A percentile compares a stretch with the other conserved stretches of the same genome.
These are phyloP conservation scores for Venturia effusa DNA, from an alignment of 2,329 filamentous ascomycete genomes.

Conservation along the genomic window DNA sequence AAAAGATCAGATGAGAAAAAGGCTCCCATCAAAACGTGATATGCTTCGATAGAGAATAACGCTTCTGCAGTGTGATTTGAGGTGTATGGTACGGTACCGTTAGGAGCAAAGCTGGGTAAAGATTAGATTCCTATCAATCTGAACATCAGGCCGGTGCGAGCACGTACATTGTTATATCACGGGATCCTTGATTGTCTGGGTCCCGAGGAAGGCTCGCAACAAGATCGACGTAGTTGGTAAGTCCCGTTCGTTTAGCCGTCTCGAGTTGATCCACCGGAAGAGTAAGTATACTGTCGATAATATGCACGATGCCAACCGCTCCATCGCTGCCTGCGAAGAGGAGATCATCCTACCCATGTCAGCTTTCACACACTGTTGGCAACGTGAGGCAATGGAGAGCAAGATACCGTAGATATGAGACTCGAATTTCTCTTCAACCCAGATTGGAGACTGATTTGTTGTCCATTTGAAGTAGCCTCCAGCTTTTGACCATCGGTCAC, in stretches of 20 bases:
- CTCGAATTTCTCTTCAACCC: not conserved
- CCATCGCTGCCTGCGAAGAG: not conserved
- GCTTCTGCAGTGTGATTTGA: not conserved
- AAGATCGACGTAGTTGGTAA: not conserved
- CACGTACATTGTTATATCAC: not conserved
- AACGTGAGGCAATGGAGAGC: not conserved
- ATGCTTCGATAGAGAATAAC: not conserved
- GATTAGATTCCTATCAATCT: not conserved
- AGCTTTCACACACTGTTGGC: not conserved
- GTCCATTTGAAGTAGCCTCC: not conserved
- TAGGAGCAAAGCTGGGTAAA: not conserved
- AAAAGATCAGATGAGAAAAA: not conserved
- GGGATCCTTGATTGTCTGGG: not conserved
- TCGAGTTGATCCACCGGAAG: not conserved
- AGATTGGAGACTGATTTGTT: not conserved
- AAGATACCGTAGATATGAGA: not conserved
- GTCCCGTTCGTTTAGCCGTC: not conserved
- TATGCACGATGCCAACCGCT: not conserved
- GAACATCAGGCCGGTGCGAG: not conserved
- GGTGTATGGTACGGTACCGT: not conserved
- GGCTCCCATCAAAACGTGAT: not conserved
- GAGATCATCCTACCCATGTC: not conserved
- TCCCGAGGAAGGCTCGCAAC: not conserved
- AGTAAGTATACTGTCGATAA: not conserved
- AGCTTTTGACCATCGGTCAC: not conserved